phyloP scores from a whole-genome alignment of 768 basidiomycete genomes.

The Tylopilus rubrobrunneus region DNA sequence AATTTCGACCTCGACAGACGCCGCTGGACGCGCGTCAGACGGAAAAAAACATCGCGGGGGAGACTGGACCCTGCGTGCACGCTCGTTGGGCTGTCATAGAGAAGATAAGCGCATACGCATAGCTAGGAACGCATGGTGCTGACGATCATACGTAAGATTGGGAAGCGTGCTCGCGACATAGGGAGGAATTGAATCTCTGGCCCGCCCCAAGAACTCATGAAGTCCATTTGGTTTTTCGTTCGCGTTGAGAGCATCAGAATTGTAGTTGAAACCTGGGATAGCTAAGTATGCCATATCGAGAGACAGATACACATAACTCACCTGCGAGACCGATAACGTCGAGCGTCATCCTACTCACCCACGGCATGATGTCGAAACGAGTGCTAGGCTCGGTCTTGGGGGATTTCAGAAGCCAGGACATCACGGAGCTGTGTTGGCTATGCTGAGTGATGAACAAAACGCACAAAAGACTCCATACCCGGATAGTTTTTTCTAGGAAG shows the following conservation, averaged over 20 bases:
- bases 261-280: slow-evolving; percentile 33
- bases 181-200: slow-evolving; percentile 17
- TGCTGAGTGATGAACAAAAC: background rate
- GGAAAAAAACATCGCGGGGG: too few relatives aligned
- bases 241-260: slow-evolving; percentile 31
- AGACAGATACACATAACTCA: background rate
- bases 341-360: slow-evolving; percentile 34
- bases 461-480: slow-evolving; percentile 31
- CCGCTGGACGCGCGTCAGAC: too few relatives aligned
- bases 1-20: too few relatives aligned
- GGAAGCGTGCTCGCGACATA: slow-evolving; percentile 34
- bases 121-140: slow-evolving; percentile 5
- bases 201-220: slow-evolving; percentile 17
- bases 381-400: slow-evolving; percentile 14
- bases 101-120: background rate
- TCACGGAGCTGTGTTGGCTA: slow-evolving; percentile 38
- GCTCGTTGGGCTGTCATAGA: slow-evolving; percentile 21
- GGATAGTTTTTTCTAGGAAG: slow-evolving; percentile 52
- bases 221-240: slow-evolving; percentile 29
- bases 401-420: slow-evolving; percentile 35
- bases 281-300: background rate
- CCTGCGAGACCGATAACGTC: slow-evolving; percentile 41
- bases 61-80: slow-evolving; percentile 10
- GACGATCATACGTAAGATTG: slow-evolving; percentile 39
- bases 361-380: slow-evolving; percentile 29